Percentiles rank a stretch among this genome's conserved stretches.
phyloP scores from a whole-genome alignment of 306 rosid species.

The Geum urbanum region DNA sequence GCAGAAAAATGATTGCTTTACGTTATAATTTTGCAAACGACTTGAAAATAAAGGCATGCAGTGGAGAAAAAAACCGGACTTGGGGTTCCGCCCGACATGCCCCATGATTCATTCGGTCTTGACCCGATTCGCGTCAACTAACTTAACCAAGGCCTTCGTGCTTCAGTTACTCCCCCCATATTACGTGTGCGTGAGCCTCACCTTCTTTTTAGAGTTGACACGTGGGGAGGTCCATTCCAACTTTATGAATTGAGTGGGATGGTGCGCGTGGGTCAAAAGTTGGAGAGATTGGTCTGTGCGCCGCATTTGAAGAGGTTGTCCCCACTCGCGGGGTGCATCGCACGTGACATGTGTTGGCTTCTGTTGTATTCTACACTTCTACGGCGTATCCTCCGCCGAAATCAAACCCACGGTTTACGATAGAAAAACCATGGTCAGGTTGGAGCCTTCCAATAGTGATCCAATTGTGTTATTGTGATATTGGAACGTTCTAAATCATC shows the following conservation, averaged over 20 bases:
- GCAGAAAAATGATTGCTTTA: background rate
- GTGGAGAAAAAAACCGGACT: background rate
- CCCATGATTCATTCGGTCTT: slow-evolving; percentile 3
- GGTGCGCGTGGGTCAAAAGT: background rate
- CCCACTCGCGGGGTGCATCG: background rate
- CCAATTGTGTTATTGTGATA: background rate
- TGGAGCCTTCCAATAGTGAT: background rate
- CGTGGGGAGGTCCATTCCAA: no score
- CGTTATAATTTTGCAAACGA: background rate
- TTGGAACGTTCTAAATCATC: background rate
- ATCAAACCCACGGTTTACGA: background rate
- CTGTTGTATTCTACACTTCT: background rate
- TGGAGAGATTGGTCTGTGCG: background rate
- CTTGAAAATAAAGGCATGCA: slow-evolving; percentile 7
- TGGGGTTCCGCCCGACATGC: slow-evolving; percentile 20
- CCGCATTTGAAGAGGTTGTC: background rate
- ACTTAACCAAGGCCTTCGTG: slow-evolving; percentile 26
- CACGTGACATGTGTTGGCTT: background rate
- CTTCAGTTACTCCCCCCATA: background rate
- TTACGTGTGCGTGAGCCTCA: no score
- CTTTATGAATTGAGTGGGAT: no score
- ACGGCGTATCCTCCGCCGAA: background rate
- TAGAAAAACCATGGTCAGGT: background rate
- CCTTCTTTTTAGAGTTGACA: no score
- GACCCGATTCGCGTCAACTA: slow-evolving; percentile 37